Evolutionary conservation across 345 rosid species (phyloP).

Genomic region (Sisymbrium altissimum): DNA sequence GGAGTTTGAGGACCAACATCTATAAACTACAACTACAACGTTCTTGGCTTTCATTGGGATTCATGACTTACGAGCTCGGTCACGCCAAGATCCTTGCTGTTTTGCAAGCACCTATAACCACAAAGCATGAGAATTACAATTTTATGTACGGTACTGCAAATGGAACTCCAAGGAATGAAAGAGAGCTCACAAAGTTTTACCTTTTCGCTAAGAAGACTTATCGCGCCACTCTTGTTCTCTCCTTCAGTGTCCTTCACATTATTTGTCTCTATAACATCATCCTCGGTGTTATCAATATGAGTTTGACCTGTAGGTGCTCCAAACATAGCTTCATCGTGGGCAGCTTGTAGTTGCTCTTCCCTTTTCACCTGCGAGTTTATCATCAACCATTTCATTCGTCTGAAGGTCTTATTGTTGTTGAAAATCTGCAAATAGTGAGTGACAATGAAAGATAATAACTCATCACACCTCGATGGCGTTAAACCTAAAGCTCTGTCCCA

Average conservation of each 20-base stretch:
- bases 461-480: slow-evolving; percentile 67
- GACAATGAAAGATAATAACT: slow-evolving; percentile 6
- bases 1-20: not conserved
- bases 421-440: not conserved
- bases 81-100: slow-evolving; percentile 97
- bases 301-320: slow-evolving; percentile 47
- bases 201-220: slow-evolving; percentile 74
- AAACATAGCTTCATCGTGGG: slow-evolving; percentile 95
- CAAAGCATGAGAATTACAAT: not conserved
- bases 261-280: slow-evolving; percentile 38
- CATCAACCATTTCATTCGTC: not conserved
- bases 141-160: not conserved
- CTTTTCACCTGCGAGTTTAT: slow-evolving; percentile 53
- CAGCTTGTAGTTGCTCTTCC: slow-evolving; percentile 67
- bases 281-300: slow-evolving; percentile 20
- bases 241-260: slow-evolving; percentile 35
- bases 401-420: not conserved
- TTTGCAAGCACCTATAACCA: slow-evolving; percentile 71
- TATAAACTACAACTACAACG: not conserved
- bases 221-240: slow-evolving; percentile 32
- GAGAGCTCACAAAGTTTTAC: slow-evolving; percentile 28
- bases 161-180: not conserved
- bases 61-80: slow-evolving; percentile 74
- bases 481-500: slow-evolving; percentile 84
- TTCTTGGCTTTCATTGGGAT: not conserved